Conservation (phyloP, 169 alveolate genomes). For the Eimeria necatrix region DNA sequence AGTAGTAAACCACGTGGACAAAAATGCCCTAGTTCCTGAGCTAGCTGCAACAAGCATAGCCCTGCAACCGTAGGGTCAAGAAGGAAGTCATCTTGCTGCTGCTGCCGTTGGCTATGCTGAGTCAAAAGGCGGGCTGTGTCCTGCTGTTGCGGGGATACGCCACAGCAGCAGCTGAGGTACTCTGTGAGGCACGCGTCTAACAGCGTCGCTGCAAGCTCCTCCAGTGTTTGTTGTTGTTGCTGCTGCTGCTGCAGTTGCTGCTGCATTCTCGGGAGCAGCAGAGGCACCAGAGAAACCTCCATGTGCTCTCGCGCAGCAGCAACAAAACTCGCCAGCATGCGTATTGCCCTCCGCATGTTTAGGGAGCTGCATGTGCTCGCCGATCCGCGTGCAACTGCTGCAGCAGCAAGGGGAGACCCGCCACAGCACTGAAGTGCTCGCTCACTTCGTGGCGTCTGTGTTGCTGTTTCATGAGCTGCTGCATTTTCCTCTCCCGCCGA, state of each 20-base stretch:
- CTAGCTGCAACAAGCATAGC: conserved; percentile 58
- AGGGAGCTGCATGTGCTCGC: neutral
- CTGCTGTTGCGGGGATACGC: neutral
- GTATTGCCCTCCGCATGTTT: conserved; percentile 38
- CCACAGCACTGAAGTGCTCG: neutral
- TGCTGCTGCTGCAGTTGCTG: conserved; percentile 63
- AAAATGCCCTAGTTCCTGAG: conserved; percentile 62
- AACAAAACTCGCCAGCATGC: conserved; percentile 56
- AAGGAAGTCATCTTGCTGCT: conserved; percentile 53
- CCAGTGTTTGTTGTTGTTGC: conserved; percentile 56
- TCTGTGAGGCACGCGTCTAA: conserved; percentile 65
- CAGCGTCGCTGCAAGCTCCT: conserved; percentile 73
- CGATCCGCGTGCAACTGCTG: conserved; percentile 11
- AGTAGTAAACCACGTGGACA: conserved; percentile 63
- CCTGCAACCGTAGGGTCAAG: conserved; percentile 65
- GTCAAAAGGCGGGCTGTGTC: neutral
- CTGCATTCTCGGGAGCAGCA: conserved; percentile 69
- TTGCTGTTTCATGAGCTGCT: neutral
- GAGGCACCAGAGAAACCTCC: conserved; percentile 48
- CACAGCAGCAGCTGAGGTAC: conserved; percentile 64
- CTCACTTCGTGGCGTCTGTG: conserved; percentile 36
- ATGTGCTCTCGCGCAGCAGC: conserved; percentile 74
- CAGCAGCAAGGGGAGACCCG: conserved; percentile 64
- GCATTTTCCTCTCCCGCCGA: conserved; percentile 19
- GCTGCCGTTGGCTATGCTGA: neutral